Conservation (phyloP, 2,329 filamentous ascomycete genomes). For the Cladorrhinum sp. region DNA sequence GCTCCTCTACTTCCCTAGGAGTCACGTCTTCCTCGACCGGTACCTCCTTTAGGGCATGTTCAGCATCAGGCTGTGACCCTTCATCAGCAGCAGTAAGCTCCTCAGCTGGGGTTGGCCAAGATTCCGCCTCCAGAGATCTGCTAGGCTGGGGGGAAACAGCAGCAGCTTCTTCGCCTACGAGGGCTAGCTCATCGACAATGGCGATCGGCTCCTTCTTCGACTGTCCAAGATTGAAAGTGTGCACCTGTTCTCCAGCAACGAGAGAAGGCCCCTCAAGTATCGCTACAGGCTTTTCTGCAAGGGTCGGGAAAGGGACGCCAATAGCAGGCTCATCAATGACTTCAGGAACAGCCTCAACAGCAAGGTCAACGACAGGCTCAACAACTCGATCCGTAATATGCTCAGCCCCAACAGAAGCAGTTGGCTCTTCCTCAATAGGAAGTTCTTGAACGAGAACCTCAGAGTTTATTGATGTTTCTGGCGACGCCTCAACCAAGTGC, state of each 20-base stretch:
- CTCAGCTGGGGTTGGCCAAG: background rate
- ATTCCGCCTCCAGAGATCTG: background rate
- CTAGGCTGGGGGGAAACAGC: background rate
- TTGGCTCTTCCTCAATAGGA: conserved; percentile 5
- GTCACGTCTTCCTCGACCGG: too few species aligned
- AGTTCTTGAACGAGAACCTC: background rate
- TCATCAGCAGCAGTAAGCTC: background rate
- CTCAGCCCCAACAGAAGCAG: background rate
- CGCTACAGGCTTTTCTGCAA: background rate
- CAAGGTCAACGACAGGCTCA: background rate
- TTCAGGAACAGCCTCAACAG: background rate
- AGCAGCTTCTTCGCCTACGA: background rate
- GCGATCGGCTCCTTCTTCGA: background rate
- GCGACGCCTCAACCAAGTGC: background rate
- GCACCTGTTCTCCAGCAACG: background rate
- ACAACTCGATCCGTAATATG: background rate
- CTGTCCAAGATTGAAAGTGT: too few species aligned
- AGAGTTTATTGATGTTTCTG: background rate
- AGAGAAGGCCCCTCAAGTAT: background rate
- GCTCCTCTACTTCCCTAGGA: too few species aligned
- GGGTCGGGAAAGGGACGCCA: conserved; percentile 2
- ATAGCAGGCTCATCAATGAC: background rate
- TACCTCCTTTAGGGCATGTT: background rate
- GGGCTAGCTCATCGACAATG: background rate
- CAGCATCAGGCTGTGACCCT: background rate